phyloP scores from a whole-genome alignment of 2,329 filamentous ascomycete species.

The Aspergillus versicolor region DNA sequence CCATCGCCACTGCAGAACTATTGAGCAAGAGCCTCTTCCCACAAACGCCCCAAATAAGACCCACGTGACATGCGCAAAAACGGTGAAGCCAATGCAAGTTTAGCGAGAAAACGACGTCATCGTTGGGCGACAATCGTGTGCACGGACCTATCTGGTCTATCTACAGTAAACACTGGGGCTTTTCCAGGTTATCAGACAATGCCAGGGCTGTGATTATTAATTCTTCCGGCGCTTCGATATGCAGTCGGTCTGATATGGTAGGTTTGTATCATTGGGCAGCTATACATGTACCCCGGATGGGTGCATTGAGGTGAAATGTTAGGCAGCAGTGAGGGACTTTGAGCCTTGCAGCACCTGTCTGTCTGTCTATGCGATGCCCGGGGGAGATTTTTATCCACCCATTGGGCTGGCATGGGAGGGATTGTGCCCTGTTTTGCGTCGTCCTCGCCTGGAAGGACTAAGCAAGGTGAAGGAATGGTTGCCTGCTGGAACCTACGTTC shows the following conservation, averaged over 20 bases:
- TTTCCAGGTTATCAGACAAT: no score
- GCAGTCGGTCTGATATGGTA: not conserved
- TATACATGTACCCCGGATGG: no score
- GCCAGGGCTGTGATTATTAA: no score
- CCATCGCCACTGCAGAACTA: no score
- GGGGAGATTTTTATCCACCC: no score
- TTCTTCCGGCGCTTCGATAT: not conserved
- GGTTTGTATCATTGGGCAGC: not conserved
- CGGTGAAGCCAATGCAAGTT: not conserved
- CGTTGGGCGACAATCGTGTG: not conserved
- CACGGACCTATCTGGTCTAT: not conserved
- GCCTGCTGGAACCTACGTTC: no score
- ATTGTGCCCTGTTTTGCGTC: not conserved
- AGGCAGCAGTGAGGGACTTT: not conserved
- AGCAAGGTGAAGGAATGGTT: not conserved
- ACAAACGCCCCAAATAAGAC: not conserved
- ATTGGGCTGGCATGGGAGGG: not conserved
- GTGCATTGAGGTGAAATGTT: not conserved
- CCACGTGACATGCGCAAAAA: not conserved
- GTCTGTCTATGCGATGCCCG: not conserved
- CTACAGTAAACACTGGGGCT: not conserved
- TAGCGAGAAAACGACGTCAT: slow-evolving; percentile 1
- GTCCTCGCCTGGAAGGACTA: not conserved
- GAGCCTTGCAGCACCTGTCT: not conserved
- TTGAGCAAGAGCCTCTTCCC: not conserved